phyloP scores from a whole-genome alignment of 2,329 filamentous ascomycete genomes.

The Trichophyton simii region DNA sequence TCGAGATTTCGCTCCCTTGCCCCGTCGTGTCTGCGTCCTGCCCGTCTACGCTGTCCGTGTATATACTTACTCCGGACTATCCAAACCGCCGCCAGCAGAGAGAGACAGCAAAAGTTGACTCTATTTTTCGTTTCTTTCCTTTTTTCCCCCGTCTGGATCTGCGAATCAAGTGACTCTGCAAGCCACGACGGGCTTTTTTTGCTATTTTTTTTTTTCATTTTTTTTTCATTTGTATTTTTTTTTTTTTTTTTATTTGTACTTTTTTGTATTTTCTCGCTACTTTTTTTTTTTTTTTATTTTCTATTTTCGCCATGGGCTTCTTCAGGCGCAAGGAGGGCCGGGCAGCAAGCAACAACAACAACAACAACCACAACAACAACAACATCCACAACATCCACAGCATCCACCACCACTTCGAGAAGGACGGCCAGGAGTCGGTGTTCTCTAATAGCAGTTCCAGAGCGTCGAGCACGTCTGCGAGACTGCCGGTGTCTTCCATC shows the following conservation, averaged over 20 bases:
- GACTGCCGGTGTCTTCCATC: slow-evolving; percentile 32
- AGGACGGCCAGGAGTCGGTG: slow-evolving; percentile 30
- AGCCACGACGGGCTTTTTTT: background rate
- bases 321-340: slow-evolving; percentile 38
- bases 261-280: background rate
- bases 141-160: too few species aligned
- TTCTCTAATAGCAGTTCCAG: slow-evolving; percentile 32
- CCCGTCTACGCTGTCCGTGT: background rate
- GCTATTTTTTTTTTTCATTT: too few species aligned
- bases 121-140: too few species aligned
- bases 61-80: too few species aligned
- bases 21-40: background rate
- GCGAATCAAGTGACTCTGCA: background rate
- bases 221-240: background rate
- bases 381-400: too few species aligned
- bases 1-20: background rate
- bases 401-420: slow-evolving; percentile 14
- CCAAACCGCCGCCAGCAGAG: too few species aligned
- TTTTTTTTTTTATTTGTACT: background rate
- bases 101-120: too few species aligned
- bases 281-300: background rate
- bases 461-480: slow-evolving; percentile 37
- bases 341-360: slow-evolving; percentile 10
- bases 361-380: too few species aligned
- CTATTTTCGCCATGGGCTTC: slow-evolving; percentile 23